Evolutionary conservation across 2,329 filamentous ascomycete genomes (phyloP).

Genomic region (Tetracladium maxilliforme): DNA sequence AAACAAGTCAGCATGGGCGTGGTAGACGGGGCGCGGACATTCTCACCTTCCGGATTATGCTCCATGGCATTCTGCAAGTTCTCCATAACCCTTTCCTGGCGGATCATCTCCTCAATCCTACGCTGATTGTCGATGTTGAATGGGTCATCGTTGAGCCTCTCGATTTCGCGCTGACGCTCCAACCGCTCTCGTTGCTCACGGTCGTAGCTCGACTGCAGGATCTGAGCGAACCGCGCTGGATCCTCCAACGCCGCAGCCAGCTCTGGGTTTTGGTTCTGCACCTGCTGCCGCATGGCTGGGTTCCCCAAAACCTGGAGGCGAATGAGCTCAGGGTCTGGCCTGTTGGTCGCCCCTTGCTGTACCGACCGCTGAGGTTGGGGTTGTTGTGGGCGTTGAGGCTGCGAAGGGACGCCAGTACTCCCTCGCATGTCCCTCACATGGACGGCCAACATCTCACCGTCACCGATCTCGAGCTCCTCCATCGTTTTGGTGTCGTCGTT

Average conservation of each 20-base stretch:
- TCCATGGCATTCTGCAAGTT: constrained; percentile 95
- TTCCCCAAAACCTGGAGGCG: constrained; percentile 73
- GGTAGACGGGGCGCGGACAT: constrained; percentile 1
- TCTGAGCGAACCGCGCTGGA: constrained; percentile 58
- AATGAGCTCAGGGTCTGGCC: constrained; percentile 63
- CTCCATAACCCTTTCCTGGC: constrained; percentile 85
- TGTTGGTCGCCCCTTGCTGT: constrained; percentile 11
- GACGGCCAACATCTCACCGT: constrained; percentile 87
- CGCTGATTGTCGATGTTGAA: constrained; percentile 86
- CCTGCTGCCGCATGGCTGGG: constrained; percentile 54
- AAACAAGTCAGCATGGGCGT: constrained; percentile 1
- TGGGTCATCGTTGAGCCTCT: constrained; percentile 78
- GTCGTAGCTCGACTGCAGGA: constrained; percentile 52
- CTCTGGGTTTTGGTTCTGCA: constrained; percentile 59
- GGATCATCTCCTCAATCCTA: constrained; percentile 93
- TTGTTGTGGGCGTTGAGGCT: constrained; percentile 15
- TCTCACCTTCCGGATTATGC: constrained; percentile 85
- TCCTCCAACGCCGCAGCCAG: constrained; percentile 66
- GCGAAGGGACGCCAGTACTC: constrained; percentile 22
- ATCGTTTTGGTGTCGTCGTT: constrained; percentile 67
- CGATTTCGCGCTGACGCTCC: constrained; percentile 71
- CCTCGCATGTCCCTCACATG: constrained; percentile 53
- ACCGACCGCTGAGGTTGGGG: constrained; percentile 18
- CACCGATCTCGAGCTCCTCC: constrained; percentile 62
- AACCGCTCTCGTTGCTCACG: constrained; percentile 58